Evolutionary conservation across 352 stramenopile species (phyloP).

Genomic region (Phytophthora hibernalis): DNA sequence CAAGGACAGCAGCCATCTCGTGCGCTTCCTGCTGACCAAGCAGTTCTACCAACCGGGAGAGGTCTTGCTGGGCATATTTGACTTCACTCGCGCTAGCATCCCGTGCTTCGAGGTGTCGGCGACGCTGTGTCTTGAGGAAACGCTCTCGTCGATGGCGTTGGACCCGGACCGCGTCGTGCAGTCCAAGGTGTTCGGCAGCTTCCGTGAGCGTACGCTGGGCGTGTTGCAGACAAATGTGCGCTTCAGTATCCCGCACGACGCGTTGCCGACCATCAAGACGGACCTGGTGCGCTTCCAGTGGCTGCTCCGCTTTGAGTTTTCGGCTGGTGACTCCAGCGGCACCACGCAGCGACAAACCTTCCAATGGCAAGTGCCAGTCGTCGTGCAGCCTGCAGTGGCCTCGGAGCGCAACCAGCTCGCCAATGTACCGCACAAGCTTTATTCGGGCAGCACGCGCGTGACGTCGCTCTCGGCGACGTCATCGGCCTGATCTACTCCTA

Average conservation of each 20-base stretch:
- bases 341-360: conserved; percentile 47
- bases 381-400: conserved; percentile 43
- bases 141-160: conserved; percentile 56
- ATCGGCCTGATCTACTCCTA: conserved; percentile 11
- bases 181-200: conserved; percentile 55
- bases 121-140: conserved; percentile 61
- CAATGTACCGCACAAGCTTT: conserved; percentile 67
- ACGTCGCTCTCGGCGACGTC: conserved; percentile 24
- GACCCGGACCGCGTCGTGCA: conserved; percentile 62
- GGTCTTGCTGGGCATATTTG: conserved; percentile 60
- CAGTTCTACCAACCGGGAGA: conserved; percentile 75
- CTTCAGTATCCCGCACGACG: conserved; percentile 64
- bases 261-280: conserved; percentile 61
- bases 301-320: conserved; percentile 72
- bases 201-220: conserved; percentile 53
- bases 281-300: conserved; percentile 72
- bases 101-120: conserved; percentile 58
- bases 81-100: conserved; percentile 66
- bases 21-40: conserved; percentile 66
- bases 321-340: conserved; percentile 14
- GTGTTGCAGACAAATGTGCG: conserved; percentile 64
- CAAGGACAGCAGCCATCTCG: conserved; percentile 66
- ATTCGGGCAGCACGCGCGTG: conserved; percentile 48
- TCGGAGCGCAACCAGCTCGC: conserved; percentile 47
- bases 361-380: conserved; percentile 63